Base-by-base conservation (phyloP, 2,329 filamentous ascomycete genomes). In the Aspergillus sp. region DNA sequence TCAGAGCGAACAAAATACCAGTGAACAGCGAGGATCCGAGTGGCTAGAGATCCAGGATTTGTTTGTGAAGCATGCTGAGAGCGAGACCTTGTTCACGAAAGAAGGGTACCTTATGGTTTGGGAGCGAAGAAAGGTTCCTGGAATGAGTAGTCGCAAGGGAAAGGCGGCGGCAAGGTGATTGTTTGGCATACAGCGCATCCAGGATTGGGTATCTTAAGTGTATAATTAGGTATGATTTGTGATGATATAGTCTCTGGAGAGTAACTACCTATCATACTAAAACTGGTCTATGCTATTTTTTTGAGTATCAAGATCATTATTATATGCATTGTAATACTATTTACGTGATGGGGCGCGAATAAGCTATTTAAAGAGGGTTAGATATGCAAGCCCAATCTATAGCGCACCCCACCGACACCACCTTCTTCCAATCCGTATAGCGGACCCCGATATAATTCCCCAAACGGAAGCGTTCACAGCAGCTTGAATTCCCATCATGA, bases 71-170 rank as follows among this genome's bases (percentile, higher is more conserved):
- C 88, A 88, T 75, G 90, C 95, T 19, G 89, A 93, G 75, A 90
- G 86, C 62, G 93, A 99, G 79, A 84, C 96, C 66, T 73, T 99
- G 64, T 96, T 96, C 70, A 89, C 96, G 0, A 91, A 93, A 52
- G 95, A 99, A 82, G 90, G 90, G 56, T 98, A 98, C 80, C 77
- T 98, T 58, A 96, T 98, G 84, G 86, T 99, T 45, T 98, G 95
- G 95, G 95, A 98, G 80, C 83, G 90, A 74, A 85, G 92, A 75
- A 88, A 84, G 70, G 59, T 66, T 6, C 70, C 71, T 33, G 70
- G 71, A 3, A 66, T 61, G 46, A 60, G 62, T 21, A 77, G 75
- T 57, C 72, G 72, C 53, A 80, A 78, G 66, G 71, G 69, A 8
- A 77, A 73, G 63, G 67, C 63, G 15, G 53, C 65, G 12, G 60